phyloP scores from a whole-genome alignment of 75 land plant species.

The Pinus taeda region DNA sequence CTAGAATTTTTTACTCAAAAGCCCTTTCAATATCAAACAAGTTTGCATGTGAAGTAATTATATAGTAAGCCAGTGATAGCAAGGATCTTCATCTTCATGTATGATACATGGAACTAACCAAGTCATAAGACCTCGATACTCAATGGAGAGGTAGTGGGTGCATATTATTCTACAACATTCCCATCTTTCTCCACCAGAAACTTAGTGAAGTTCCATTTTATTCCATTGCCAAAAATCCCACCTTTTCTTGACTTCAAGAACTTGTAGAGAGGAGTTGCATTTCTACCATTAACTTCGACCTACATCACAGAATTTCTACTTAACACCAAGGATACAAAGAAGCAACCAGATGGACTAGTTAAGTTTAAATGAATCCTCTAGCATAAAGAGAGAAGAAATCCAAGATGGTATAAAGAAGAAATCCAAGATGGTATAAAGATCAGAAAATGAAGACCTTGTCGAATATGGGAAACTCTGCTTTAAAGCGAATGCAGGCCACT shows the following conservation, averaged over 20 bases:
- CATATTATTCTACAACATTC: conserved; percentile 78
- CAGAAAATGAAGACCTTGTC: conserved; percentile 50
- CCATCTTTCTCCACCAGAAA: conserved; percentile 81
- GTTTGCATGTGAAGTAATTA: background rate
- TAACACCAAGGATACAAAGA: background rate
- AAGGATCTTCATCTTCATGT: too few relatives aligned
- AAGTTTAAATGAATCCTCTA: background rate
- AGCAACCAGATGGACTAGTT: background rate
- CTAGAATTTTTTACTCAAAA: background rate
- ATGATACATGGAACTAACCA: background rate
- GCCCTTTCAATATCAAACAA: background rate
- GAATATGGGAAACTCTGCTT: conserved; percentile 87
- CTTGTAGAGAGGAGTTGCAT: conserved; percentile 76
- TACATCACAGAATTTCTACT: conserved; percentile 9
- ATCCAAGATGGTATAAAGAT: background rate
- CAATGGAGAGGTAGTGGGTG: conserved; percentile 76
- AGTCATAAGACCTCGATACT: conserved; percentile 49
- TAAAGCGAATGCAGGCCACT: conserved; percentile 81
- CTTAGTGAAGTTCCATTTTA: conserved; percentile 92
- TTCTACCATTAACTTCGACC: conserved; percentile 85
- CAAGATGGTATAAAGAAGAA: background rate
- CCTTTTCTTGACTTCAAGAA: conserved; percentile 73
- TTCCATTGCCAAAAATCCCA: conserved; percentile 64
- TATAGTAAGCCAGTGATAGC: background rate
- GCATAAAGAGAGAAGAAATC: background rate